Evolutionary conservation across 2,329 filamentous ascomycete genomes (phyloP).

Genomic region (Lojkania enalia): DNA sequence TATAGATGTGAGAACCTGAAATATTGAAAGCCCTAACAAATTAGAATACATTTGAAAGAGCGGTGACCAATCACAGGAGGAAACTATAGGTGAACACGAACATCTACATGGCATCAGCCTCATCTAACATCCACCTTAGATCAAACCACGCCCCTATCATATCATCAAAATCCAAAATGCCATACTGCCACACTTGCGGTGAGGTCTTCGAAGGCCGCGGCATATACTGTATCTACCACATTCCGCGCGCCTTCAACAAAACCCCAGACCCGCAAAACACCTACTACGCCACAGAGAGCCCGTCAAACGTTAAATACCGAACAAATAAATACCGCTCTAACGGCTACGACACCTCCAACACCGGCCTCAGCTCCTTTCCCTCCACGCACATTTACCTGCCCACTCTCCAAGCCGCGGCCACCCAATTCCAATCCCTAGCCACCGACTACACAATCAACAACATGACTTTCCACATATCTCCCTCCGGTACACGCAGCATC

Average conservation of each 20-base stretch:
- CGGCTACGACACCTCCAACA: conserved; percentile 1
- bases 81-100: no score
- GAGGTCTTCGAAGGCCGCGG: conserved; percentile 16
- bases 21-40: no score
- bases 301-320: background rate
- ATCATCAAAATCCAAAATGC: no score
- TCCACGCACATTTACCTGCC: background rate
- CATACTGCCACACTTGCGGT: conserved; percentile 15
- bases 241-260: background rate
- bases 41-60: no score
- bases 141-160: no score
- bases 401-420: background rate
- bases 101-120: conserved; percentile 2
- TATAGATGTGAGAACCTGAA: no score
- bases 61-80: no score
- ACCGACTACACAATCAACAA: conserved; percentile 17
- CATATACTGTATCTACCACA: conserved; percentile 18
- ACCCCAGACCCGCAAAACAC: background rate
- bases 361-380: conserved; percentile 4
- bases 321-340: conserved; percentile 12
- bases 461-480: conserved; percentile 17
- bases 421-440: conserved; percentile 16
- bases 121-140: background rate
- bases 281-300: background rate
- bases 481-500: conserved; percentile 15